phyloP scores from a whole-genome alignment of 352 stramenopile genomes.

The Blastocystis hominis region DNA sequence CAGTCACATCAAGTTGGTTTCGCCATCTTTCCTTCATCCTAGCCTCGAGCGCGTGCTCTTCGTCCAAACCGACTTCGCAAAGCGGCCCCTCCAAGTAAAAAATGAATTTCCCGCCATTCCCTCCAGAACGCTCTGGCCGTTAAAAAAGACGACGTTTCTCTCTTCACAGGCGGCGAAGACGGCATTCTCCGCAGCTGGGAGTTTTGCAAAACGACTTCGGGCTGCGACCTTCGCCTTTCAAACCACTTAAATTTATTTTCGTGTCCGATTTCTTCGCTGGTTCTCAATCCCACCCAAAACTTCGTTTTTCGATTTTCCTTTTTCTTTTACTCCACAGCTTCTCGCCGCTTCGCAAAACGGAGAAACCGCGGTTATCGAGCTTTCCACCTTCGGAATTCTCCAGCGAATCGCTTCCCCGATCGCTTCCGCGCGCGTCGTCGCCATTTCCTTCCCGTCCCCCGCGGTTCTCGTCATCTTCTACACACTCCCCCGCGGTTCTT shows the following conservation, averaged over 20 bases:
- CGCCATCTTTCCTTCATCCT: neutral
- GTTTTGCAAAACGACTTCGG: neutral
- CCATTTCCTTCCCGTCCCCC: neutral
- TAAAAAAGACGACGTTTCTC: neutral
- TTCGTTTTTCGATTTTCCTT: neutral
- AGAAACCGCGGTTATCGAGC: conserved; percentile 30
- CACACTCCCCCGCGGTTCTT: neutral
- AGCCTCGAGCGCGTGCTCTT: conserved; percentile 47
- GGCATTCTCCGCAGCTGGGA: neutral
- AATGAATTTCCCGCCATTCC: neutral
- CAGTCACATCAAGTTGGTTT: neutral
- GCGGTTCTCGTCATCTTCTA: neutral
- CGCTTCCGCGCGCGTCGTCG: neutral
- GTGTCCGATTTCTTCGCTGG: neutral
- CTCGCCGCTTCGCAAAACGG: conserved; percentile 1
- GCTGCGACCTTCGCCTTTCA: neutral
- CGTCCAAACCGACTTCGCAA: neutral
- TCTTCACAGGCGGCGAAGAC: conserved; percentile 47
- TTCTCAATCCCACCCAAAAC: conserved; percentile 36
- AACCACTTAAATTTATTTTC: neutral
- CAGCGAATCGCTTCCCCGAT: neutral
- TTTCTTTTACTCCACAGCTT: neutral
- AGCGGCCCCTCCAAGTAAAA: neutral
- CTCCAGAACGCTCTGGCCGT: neutral
- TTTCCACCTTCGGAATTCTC: neutral